A percentile compares a stretch with the other conserved stretches of the same genome.
These are phyloP conservation scores for Orbilia blumenaviensis DNA, from an alignment of 2,329 filamentous ascomycete species.

Conservation along the genomic window DNA sequence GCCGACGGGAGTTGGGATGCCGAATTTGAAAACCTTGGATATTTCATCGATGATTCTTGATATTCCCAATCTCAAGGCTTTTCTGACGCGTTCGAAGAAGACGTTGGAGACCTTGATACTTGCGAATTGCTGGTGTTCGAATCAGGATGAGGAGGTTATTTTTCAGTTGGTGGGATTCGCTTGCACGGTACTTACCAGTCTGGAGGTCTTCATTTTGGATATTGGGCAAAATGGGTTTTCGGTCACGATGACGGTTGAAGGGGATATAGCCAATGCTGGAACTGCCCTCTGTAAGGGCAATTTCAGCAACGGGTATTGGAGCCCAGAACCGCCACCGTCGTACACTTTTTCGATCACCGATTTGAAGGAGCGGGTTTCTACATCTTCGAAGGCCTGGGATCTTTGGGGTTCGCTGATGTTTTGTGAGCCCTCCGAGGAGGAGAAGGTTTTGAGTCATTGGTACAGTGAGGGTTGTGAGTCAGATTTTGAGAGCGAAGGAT, in stretches of 20 bases:
- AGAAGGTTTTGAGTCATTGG: not conserved
- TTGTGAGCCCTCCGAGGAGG: not conserved
- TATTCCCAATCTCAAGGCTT: not conserved
- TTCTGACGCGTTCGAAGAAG: not conserved
- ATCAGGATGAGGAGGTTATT: not conserved
- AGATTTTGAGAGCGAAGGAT: not conserved
- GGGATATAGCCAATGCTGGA: not conserved
- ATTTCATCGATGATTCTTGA: not conserved
- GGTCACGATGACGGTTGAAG: not conserved
- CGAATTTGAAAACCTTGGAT: not conserved
- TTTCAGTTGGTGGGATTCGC: not conserved
- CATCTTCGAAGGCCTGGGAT: not conserved
- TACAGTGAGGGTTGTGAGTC: not conserved
- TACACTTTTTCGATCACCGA: no score
- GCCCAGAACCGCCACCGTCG: no score
- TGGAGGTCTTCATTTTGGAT: not conserved
- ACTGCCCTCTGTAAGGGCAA: not conserved
- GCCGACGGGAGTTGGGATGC: not conserved
- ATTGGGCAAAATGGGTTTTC: not conserved
- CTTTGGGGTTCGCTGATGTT: not conserved
- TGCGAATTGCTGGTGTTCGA: not conserved
- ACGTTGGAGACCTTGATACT: not conserved
- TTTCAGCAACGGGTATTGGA: not conserved
- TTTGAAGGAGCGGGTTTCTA: not conserved
- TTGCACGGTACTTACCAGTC: not conserved